Conservation (phyloP, 371 early-diverging fungal species). For the Mortierella sp. region DNA sequence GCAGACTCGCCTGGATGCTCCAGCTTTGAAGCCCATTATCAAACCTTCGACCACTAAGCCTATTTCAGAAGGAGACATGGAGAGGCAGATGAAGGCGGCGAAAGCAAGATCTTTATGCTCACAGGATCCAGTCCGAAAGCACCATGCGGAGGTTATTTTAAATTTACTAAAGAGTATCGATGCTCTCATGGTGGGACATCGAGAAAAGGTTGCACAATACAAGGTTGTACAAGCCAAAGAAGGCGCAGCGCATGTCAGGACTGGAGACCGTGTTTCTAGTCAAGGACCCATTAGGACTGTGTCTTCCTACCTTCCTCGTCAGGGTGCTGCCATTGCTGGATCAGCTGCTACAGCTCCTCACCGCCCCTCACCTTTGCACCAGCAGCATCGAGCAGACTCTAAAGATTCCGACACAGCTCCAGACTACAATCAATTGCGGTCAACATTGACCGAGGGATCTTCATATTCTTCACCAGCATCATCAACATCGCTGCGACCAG, state of each 20-base stretch:
- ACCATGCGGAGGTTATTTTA: slow-evolving; percentile 41
- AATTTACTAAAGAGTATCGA: slow-evolving; percentile 49
- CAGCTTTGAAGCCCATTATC: not conserved
- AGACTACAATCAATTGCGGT: slow-evolving; percentile 30
- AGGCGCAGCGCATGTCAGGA: not conserved
- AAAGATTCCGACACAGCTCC: not conserved
- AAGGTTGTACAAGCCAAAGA: slow-evolving; percentile 10
- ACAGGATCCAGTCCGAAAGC: slow-evolving; percentile 37
- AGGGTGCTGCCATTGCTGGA: not conserved
- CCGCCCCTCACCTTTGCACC: slow-evolving; percentile 36
- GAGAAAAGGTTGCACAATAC: slow-evolving; percentile 29
- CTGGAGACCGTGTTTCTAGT: slow-evolving; percentile 7
- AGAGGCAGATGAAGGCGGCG: slow-evolving; percentile 34
- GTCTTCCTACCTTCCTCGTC: slow-evolving; percentile 31
- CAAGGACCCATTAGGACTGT: slow-evolving; percentile 35
- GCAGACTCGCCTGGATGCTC: slow-evolving; percentile 16
- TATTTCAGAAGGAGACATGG: slow-evolving; percentile 29
- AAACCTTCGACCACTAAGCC: slow-evolving; percentile 24
- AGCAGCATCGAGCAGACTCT: slow-evolving; percentile 8
- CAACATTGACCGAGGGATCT: slow-evolving; percentile 13
- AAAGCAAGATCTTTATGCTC: slow-evolving; percentile 39
- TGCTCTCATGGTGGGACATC: slow-evolving; percentile 34
- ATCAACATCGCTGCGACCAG: not conserved
- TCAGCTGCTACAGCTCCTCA: not conserved
- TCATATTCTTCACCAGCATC: slow-evolving; percentile 7